Evolutionary conservation across 2,329 filamentous ascomycete genomes (phyloP), one percentile per base, ranked within the genome.

Genomic region (Xylaria sp.): DNA sequence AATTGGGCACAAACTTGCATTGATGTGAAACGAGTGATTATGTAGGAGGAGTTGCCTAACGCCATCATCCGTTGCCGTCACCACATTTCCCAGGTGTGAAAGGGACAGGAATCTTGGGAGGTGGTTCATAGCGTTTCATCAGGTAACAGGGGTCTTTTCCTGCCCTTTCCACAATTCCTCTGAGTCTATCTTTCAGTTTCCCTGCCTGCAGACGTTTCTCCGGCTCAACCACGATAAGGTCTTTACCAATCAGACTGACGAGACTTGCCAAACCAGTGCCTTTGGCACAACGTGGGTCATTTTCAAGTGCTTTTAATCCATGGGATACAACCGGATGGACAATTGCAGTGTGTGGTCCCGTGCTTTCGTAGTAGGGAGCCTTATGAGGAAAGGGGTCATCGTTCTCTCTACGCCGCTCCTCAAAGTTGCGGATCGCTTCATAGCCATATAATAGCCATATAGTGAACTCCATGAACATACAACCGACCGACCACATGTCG

Each of bases 401-500:
- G 8, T 23, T 41, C 3, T 8, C 28, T 9, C 13, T 41, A 1
- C 62, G 66, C 2, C 8, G 20, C 20, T 32, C 7, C 34, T 59
- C 46, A n/a, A 69, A 69, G 10, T 39, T 32, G 6, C 20, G 8
- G n/a, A 69, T 66, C n/a, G 67, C 44, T 10, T 39, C 1, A 6
- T 58, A 8, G 28, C 57, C 67, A 12, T 69, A 59, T 2, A 69
- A 34, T 8, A 63, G 10, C 67, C 67, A 69, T 18, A 69, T 66
- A 44, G 41, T 12, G 41, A 69, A 63, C 46, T 69, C 67, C 52
- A 63, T 57, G 20, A 62, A 69, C 6, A 69, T 52, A 6, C 67
- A 69, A 3, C 67, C 67, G 34, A 66, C 32, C 0, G 67, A 69
- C 67, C 67, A 69, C 58, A 69, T 69, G 23, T 69, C 67, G 37